Conservation (phyloP, 225 moss, liverwort and hornwort species). For the Thuidium tamariscinum region DNA sequence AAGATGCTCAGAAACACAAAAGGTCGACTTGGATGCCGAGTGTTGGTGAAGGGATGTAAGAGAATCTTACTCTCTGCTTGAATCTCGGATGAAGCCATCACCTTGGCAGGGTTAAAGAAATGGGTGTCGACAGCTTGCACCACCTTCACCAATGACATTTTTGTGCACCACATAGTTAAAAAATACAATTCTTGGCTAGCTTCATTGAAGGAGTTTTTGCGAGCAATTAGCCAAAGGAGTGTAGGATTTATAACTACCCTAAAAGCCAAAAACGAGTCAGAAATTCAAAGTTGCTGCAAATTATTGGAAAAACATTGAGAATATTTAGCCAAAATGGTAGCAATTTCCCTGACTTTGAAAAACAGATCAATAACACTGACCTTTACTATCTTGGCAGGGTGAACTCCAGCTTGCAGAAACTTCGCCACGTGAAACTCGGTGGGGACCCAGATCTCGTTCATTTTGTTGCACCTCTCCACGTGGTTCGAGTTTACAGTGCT, state of each 20-base stretch:
- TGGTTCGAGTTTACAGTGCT: conserved; percentile 10
- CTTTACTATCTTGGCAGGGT: conserved; percentile 19
- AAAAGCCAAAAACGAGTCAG: not conserved
- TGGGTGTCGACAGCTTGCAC: conserved; percentile 30
- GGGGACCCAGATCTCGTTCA: conserved; percentile 45
- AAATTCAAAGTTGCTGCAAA: not conserved
- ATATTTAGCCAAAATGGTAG: not conserved
- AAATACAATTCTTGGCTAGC: not conserved
- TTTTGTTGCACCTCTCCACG: conserved; percentile 30
- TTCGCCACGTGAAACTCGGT: conserved; percentile 29
- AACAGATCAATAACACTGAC: not conserved
- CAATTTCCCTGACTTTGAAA: not conserved
- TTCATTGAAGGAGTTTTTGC: not conserved
- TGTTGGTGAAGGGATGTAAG: not conserved
- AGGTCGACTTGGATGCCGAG: not conserved
- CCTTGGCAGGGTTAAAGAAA: conserved; percentile 20
- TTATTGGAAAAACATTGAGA: not conserved
- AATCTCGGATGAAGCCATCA: not conserved
- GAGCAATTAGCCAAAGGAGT: not conserved
- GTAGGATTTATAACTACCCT: too few species aligned
- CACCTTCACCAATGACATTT: not conserved
- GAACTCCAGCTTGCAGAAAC: conserved; percentile 21
- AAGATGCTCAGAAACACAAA: conserved; percentile 40
- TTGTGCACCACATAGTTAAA: not conserved
- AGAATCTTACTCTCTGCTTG: conserved; percentile 1